Evolutionary conservation across 2,329 filamentous ascomycete species (phyloP), one percentile per base, ranked within the genome.

Genomic region (Cladosporium sp.): DNA sequence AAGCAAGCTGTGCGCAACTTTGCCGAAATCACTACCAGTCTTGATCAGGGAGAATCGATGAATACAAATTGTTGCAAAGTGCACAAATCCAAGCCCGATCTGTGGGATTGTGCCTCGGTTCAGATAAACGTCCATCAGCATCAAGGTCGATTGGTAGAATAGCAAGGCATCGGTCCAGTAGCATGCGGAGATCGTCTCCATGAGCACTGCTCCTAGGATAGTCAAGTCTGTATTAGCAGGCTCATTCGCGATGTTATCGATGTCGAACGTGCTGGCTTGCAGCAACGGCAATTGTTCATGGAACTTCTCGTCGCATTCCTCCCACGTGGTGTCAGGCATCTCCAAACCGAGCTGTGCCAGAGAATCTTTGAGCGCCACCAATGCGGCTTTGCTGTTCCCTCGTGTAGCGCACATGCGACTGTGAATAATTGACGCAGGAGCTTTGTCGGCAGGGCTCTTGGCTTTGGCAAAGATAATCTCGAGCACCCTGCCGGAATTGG

Each of bases 381-480:
- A 87, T 0, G 93, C 91, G 5, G 85, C 85, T 26, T 83, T 79
- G 31, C 88, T 87, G 69, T 96, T 87, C 1, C 93, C 92, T 64
- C 85, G 84, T 72, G 93, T 88, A 1, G 90, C 87, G 72, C 89
- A 87, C 55, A 97, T 89, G 59, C 92, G 87, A 6, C 91, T 93
- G 74, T 92, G 89, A 40, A 97, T 81, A 49, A 97, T 89, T 80
- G 90, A 96, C 0, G 92, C 91, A 10, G 91, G 89, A 1, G 91
- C 91, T 79, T 92, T 95, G 77, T 96, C 93, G 6, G 91, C 85
- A 0, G 91, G 80, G 21, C 88, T 88, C 69, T 85, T 88, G 0
- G 91, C 91, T 71, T 91, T 85, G 35, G 80, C 77, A 71, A 95
- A 91, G 5, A 96, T 86, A 2, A 85, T 86, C 26, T 86, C 79